Evolutionary conservation across 768 basidiomycete species (phyloP), one percentile per base, ranked within the genome.

Genomic region (Russula lepida): DNA sequence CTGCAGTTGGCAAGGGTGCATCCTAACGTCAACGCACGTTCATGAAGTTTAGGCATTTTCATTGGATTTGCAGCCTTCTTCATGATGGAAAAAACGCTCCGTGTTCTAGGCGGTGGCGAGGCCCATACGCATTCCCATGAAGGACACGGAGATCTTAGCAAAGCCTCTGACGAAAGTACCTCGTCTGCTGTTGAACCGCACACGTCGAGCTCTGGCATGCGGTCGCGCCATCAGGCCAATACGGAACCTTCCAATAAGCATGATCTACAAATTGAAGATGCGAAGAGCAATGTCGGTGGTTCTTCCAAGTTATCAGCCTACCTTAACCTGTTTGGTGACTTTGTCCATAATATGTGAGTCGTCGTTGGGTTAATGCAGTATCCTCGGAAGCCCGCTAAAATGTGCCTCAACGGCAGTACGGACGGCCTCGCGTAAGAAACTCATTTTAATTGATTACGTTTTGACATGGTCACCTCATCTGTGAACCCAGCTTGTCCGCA

Each of bases 251-350:
- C 69, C 39, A 60, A 56, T 54, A 48, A 69, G 12, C 69, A 72
- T 27, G 39, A 64, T 17, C 33, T 68, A 39, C 65, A 69, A 54
- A 52, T 49, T 33, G 53, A 69, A 17, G 70, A 71, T 28, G 51
- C 56, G 2, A 58, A 64, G 28, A 66, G 70, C 32, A 54, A 66
- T 58, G 70, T 71, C 17, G 75, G 75, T 56, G 81, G 84, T 30
- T 83, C 89, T 19, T 88, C 92, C 43, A 91, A 89, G 72, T 75
- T 93, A 55, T 94, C 92, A 19, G 93, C 93, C 15, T 95, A 94
- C 72, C 80, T 95, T 54, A 95, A 95, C 74, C 78, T 95, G 56
- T 92, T 93, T 70, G 92, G 92, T 46, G 92, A 94, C 71, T 93
- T 95, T 70, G 90, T 91, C 51, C 92, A 95, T 70, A 95, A 95